Evolutionary conservation across 2,329 filamentous ascomycete genomes (phyloP), one percentile per base, ranked within the genome.

Genomic region (Paecilomyces niveus): DNA sequence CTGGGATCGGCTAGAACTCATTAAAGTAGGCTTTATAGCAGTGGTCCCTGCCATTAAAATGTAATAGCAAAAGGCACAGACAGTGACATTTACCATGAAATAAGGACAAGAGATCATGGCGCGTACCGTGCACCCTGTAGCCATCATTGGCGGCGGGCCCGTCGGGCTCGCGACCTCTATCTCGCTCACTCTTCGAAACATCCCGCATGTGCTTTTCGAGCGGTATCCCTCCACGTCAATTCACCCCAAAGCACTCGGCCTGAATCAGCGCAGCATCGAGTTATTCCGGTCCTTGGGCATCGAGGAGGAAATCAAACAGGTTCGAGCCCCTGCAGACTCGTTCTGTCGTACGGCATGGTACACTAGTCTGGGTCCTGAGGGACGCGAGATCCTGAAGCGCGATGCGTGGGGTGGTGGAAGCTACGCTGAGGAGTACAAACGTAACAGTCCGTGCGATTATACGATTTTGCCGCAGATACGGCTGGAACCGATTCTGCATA

Each of bases 401-500:
- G 63, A 70, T 54, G 67, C 70, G 0, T 72, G 68, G 67, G 69
- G 68, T 21, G 70, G 64, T 3, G 70, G 66, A 1, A 15, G 54
- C 7, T 69, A 67, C 56, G 57, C 45, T 10, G 59, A 59, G 18
- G 63, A 65, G 52, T 72, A 70, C 58, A 64, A 63, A 7, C 45
- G 50, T 8, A 60, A 63, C n/a, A 69, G 65, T 53, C 68, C 70
- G 15, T 65, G 59, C 4, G 54, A 57, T 45, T 74, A 74, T 61
- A 59, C 59, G 21, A 68, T 68, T 4, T 55, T 74, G 33, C 69
- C 72, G 10, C 71, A 74, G 57, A 72, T 75, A 13, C 65, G 71
- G n/a, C 59, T 73, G 13, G 73, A 76, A 61, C 73, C 72, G 15
- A 66, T 75, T 32, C 59, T 75, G 29, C 59, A 63, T 49, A 57